A percentile compares a stretch with the other conserved stretches of the same genome.
These are phyloP conservation scores for Mycena galopus DNA, from an alignment of 768 basidiomycete species.

Conservation along the genomic window DNA sequence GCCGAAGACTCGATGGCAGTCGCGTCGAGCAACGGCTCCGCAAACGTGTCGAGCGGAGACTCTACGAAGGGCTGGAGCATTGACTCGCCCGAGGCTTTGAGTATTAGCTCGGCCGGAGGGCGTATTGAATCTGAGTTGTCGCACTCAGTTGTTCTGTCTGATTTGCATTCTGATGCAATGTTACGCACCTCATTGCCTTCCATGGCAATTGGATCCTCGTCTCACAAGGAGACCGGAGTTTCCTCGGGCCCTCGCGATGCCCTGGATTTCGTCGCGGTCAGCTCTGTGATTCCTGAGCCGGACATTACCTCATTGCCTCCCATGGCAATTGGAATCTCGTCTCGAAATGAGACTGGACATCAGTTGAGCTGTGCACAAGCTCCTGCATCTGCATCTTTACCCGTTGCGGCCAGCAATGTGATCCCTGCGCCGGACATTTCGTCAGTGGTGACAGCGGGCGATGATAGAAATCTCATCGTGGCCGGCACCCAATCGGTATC, in stretches of 20 bases:
- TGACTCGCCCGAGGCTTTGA: background rate
- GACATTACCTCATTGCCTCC: background rate
- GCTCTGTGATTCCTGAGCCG: background rate
- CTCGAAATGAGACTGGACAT: no score
- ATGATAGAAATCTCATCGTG: no score
- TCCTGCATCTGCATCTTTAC: no score
- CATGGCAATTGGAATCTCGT: no score
- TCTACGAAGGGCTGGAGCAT: background rate
- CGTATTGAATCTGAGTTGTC: conserved; percentile 18
- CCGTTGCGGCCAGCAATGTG: no score
- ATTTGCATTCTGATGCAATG: background rate
- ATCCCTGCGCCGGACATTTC: no score
- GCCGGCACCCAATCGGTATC: no score
- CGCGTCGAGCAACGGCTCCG: conserved; percentile 11
- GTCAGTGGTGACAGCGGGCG: no score
- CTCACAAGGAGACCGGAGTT: conserved; percentile 2
- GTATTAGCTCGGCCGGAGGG: conserved; percentile 7
- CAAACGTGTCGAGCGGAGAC: conserved; percentile 5
- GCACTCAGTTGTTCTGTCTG: background rate
- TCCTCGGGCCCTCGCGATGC: conserved; percentile 8
- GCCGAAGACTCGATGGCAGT: background rate
- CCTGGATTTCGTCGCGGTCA: conserved; percentile 12
- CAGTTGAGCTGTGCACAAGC: no score
- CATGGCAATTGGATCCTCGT: conserved; percentile 14
- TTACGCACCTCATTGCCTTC: conserved; percentile 18